Evolutionary conservation across 257 asterid species (phyloP), one percentile per base, ranked within the genome.

Genomic region (Solanum pimpinellifolium): DNA sequence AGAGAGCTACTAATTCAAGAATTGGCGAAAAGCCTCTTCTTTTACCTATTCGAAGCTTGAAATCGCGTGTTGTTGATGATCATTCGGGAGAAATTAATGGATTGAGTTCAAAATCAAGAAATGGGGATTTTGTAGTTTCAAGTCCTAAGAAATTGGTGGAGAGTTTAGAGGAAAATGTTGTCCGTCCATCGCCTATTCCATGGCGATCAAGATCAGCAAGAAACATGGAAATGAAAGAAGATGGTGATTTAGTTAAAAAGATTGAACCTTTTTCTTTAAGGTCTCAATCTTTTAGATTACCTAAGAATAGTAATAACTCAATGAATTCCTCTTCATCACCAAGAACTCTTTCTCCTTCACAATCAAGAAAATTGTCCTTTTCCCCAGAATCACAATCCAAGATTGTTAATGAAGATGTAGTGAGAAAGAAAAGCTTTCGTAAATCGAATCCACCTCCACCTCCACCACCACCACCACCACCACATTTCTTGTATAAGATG

Each of bases 171-270:
- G 94, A 90, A 66, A 89, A 88, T 44, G 90, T 86, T 7, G 98
- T 96, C 23, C 94, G 93, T 49, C 94, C 89, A 11, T 95, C 98
- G 8, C 98, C 99, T 25, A 91, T 96, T 88, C 99, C 98, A 2
- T 96, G 99, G 99, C 84, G 96, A 85, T 94, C 98, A 70, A 94
- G 98, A 88, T 95, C 98, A 9, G 97, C 95, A 81, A 94, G 95
- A 91, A 87, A 81, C 23, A 31, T 94, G 88, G 94, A 90, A 87
- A 78, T 91, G 86, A 90, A 86, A 84, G 91, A 88, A 62, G 87
- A 78, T 49, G 29, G 5, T 14, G 88, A 83, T n/a, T n/a, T n/a
- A 29, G 52, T 83, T 39, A 88, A 33, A 9, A 87, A 82, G 89
- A 23, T 86, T 11, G 90, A 91, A 84, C 86, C 94, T 1, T 86